phyloP scores from a whole-genome alignment of 495 filamentous ascomycete species.

The Penicillium simplicissimum region DNA sequence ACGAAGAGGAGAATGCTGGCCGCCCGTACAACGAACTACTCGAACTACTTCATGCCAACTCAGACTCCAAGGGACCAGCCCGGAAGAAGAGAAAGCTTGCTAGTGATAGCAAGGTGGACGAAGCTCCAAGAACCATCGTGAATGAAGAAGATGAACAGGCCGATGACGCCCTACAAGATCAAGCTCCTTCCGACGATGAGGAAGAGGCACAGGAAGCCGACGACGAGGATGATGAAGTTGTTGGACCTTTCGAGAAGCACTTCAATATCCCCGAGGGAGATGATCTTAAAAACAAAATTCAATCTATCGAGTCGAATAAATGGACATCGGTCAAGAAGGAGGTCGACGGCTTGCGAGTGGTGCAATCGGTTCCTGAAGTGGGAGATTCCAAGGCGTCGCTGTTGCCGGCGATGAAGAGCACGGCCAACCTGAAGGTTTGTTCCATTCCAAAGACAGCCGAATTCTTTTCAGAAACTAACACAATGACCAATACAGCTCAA shows the following conservation, averaged over 20 bases:
- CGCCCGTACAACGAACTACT: slow-evolving; percentile 67
- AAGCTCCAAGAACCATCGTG: slow-evolving; percentile 15
- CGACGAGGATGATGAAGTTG: slow-evolving; percentile 39
- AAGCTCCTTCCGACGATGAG: slow-evolving; percentile 46
- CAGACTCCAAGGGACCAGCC: slow-evolving; percentile 55
- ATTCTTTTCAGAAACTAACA: neutral
- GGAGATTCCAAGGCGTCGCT: slow-evolving; percentile 27
- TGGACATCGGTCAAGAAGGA: slow-evolving; percentile 54
- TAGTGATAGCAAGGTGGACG: slow-evolving; percentile 27
- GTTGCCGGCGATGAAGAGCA: slow-evolving; percentile 40
- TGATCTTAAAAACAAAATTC: slow-evolving; percentile 53
- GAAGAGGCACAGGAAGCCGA: slow-evolving; percentile 31
- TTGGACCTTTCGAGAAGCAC: slow-evolving; percentile 79
- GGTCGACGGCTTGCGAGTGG: slow-evolving; percentile 47
- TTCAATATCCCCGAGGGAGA: slow-evolving; percentile 65
- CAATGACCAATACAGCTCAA: slow-evolving; percentile 38
- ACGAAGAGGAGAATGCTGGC: slow-evolving; percentile 40
- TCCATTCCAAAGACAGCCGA: neutral
- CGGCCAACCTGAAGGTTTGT: slow-evolving; percentile 39
- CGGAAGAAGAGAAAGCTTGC: slow-evolving; percentile 70
- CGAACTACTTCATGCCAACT: slow-evolving; percentile 54
- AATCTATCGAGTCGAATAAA: slow-evolving; percentile 52
- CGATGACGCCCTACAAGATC: slow-evolving; percentile 34
- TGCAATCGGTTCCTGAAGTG: slow-evolving; percentile 42
- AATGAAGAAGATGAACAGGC: slow-evolving; percentile 32